A percentile compares a stretch with the other conserved stretches of the same genome.
These are phyloP conservation scores for Sporisorium graminicola DNA, from an alignment of 1,284 basidiomycete species.

Conservation along the genomic window DNA sequence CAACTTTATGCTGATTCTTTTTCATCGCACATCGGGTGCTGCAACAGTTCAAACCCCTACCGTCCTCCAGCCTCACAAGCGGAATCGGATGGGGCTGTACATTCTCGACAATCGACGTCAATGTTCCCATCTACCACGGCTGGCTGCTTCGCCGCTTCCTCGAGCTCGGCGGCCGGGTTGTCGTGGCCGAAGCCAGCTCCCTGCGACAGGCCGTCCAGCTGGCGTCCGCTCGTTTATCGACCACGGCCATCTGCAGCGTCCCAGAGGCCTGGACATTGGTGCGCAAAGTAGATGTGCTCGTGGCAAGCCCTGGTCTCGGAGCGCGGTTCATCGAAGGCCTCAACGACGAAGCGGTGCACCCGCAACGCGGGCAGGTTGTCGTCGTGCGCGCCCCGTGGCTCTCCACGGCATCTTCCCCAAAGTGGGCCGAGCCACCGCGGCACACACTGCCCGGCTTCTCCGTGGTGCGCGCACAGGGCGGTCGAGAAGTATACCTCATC, in stretches of 20 bases:
- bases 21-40: no score
- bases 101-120: slow-evolving; percentile 58
- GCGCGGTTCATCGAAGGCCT: slow-evolving; percentile 44
- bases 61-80: slow-evolving; percentile 12
- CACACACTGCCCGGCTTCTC: slow-evolving; percentile 31
- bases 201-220: slow-evolving; percentile 16
- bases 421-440: not conserved
- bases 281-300: slow-evolving; percentile 18
- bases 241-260: not conserved
- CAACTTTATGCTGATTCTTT: no score
- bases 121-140: slow-evolving; percentile 56
- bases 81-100: slow-evolving; percentile 40
- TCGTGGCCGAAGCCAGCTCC: slow-evolving; percentile 23
- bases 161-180: slow-evolving; percentile 47
- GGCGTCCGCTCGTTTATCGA: not conserved
- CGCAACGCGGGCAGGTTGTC: slow-evolving; percentile 61
- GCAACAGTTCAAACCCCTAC: slow-evolving; percentile 35
- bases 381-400: slow-evolving; percentile 60
- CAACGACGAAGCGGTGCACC: slow-evolving; percentile 37
- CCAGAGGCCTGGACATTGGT: not conserved
- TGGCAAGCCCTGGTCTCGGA: slow-evolving; percentile 55
- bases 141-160: slow-evolving; percentile 48
- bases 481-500: slow-evolving; percentile 59
- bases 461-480: slow-evolving; percentile 39
- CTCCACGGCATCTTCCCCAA: not conserved